phyloP scores from a whole-genome alignment of 31 red algal species.

The Porphyra umbilicalis region DNA sequence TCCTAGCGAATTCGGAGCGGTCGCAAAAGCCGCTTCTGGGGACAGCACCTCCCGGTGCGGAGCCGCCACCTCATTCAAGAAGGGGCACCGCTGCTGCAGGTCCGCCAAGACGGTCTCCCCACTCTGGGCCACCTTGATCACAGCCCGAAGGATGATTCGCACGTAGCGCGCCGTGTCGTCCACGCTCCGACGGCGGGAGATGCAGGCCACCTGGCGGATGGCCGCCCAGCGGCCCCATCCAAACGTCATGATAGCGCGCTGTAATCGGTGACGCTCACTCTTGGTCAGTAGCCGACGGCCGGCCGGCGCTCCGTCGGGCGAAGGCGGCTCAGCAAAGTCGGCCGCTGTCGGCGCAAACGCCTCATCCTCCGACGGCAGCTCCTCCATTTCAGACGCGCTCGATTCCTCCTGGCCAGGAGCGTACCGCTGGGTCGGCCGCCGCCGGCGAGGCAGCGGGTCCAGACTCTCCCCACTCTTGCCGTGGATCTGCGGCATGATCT shows the following conservation, averaged over 20 bases:
- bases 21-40: background rate
- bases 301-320: conserved; percentile 6
- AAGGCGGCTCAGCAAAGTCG: conserved; percentile 9
- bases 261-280: conserved; percentile 36
- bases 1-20: too few species aligned
- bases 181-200: background rate
- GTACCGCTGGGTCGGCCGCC: conserved; percentile 29
- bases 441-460: conserved; percentile 18
- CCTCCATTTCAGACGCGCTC: conserved; percentile 16
- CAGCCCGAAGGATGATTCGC: conserved; percentile 11
- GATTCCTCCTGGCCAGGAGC: conserved; percentile 17
- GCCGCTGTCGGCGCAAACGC: conserved; percentile 4
- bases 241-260: conserved; percentile 19
- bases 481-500: conserved; percentile 32
- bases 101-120: background rate
- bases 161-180: conserved; percentile 15
- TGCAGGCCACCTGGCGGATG: conserved; percentile 1
- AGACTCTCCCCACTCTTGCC: conserved; percentile 12
- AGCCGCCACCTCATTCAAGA: background rate
- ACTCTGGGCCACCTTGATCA: conserved; percentile 2
- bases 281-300: conserved; percentile 34
- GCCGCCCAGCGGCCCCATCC: conserved; percentile 32
- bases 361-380: background rate
- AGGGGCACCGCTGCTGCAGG: background rate
- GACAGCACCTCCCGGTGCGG: background rate